Evolutionary conservation across 2,329 filamentous ascomycete species (phyloP).

Genomic region (Trichoderma asperellum): DNA sequence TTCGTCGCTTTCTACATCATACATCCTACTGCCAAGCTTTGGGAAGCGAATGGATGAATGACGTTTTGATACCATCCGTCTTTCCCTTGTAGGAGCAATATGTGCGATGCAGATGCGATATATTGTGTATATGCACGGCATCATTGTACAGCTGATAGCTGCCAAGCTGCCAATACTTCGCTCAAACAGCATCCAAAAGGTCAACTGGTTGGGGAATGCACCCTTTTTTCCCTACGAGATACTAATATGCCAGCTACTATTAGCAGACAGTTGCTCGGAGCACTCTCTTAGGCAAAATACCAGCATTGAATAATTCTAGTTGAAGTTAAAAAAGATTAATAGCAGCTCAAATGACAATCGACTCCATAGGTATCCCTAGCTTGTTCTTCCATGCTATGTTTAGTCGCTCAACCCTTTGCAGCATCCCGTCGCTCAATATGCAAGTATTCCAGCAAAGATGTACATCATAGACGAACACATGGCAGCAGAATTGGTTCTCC

Average conservation of each 20-base stretch:
- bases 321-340: slow-evolving; percentile 4
- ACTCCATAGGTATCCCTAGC: slow-evolving; percentile 21
- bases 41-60: background rate
- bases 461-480: background rate
- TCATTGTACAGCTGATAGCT: background rate
- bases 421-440: slow-evolving; percentile 4
- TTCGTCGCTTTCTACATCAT: background rate
- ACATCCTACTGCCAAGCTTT: background rate
- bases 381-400: slow-evolving; percentile 19
- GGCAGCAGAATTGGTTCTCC: slow-evolving; percentile 4
- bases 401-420: slow-evolving; percentile 4
- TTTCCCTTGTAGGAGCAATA: background rate
- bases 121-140: background rate
- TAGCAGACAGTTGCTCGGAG: background rate
- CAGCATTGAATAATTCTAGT: background rate
- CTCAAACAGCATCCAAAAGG: background rate
- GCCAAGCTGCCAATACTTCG: background rate
- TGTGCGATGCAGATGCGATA: background rate
- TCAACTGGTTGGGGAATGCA: background rate
- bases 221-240: background rate
- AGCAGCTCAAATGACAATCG: slow-evolving; percentile 15
- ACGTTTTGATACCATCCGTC: background rate
- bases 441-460: slow-evolving; percentile 23
- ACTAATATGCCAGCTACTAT: background rate
- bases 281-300: background rate